Evolutionary conservation across 768 basidiomycete species (phyloP).

Genomic region (Pulveroboletus ravenelii): DNA sequence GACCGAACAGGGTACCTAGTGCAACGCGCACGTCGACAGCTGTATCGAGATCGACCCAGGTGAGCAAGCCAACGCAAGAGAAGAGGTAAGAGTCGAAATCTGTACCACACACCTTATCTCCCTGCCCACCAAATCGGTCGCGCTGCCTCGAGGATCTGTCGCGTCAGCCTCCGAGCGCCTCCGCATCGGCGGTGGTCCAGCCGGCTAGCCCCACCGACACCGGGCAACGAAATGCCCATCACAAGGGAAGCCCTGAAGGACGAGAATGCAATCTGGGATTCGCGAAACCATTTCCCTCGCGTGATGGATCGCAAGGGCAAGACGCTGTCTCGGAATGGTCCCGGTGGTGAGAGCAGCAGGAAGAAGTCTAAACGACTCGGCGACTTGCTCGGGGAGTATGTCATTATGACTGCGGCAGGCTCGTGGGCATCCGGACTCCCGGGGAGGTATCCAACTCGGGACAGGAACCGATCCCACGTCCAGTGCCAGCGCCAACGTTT

Average conservation of each 20-base stretch:
- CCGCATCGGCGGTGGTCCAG: conserved; percentile 24
- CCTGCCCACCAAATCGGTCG: conserved; percentile 32
- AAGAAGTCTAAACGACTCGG: conserved; percentile 24
- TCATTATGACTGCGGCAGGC: neutral
- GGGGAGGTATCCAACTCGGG: too few species aligned
- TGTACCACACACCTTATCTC: conserved; percentile 36
- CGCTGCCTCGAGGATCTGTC: conserved; percentile 31
- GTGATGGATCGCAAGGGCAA: conserved; percentile 52
- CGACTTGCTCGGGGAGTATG: conserved; percentile 27
- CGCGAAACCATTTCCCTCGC: conserved; percentile 25
- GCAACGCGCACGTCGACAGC: conserved; percentile 36
- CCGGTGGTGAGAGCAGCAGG: conserved; percentile 29
- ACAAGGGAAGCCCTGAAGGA: conserved; percentile 32
- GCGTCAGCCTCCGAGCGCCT: conserved; percentile 32
- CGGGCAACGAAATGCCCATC: conserved; percentile 61
- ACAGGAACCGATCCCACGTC: too few species aligned
- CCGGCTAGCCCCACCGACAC: conserved; percentile 40
- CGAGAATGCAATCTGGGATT: conserved; percentile 22
- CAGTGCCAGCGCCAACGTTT: too few species aligned
- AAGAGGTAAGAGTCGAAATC: conserved; percentile 7
- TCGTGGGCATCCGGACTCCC: too few species aligned
- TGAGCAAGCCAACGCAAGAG: neutral
- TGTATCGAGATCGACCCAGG: neutral
- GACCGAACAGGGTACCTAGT: conserved; percentile 35
- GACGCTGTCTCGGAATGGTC: conserved; percentile 57